Evolutionary conservation across 2,329 filamentous ascomycete species (phyloP).

Genomic region (Monosporascus sp.): DNA sequence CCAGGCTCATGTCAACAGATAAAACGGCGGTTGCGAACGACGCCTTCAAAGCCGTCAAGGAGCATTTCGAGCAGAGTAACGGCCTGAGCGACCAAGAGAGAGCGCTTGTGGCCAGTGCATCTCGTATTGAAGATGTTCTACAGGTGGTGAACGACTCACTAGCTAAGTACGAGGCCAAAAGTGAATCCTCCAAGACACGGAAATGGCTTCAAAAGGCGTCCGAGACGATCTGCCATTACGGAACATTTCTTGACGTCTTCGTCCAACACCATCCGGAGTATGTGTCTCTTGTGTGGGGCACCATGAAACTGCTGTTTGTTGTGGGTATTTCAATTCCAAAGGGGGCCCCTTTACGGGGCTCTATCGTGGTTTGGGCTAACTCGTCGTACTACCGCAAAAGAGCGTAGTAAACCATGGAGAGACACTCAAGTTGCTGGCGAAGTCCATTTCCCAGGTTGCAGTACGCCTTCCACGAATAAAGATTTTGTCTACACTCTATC

Average conservation of each 20-base stretch:
- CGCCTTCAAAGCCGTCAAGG: background rate
- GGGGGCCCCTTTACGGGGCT: too few species aligned
- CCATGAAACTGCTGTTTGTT: constrained; percentile 22
- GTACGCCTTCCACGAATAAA: too few species aligned
- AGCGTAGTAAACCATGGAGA: background rate
- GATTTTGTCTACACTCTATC: too few species aligned
- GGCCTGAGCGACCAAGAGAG: background rate
- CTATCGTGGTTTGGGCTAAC: background rate
- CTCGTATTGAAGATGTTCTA: background rate
- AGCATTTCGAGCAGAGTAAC: background rate
- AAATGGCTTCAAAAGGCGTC: constrained; percentile 1
- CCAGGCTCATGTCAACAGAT: background rate
- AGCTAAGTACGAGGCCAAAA: background rate
- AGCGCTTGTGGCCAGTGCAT: background rate
- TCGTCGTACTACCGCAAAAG: background rate
- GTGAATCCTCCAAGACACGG: background rate
- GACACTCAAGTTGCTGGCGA: background rate
- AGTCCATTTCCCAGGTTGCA: background rate
- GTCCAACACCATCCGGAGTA: constrained; percentile 26
- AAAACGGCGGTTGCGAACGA: background rate
- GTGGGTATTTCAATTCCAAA: constrained; percentile 2
- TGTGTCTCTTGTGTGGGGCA: constrained; percentile 23
- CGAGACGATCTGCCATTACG: constrained; percentile 1
- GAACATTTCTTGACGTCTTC: background rate
- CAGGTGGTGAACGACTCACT: background rate